Conservation (phyloP, 306 rosid genomes). For the Morella rubra region DNA sequence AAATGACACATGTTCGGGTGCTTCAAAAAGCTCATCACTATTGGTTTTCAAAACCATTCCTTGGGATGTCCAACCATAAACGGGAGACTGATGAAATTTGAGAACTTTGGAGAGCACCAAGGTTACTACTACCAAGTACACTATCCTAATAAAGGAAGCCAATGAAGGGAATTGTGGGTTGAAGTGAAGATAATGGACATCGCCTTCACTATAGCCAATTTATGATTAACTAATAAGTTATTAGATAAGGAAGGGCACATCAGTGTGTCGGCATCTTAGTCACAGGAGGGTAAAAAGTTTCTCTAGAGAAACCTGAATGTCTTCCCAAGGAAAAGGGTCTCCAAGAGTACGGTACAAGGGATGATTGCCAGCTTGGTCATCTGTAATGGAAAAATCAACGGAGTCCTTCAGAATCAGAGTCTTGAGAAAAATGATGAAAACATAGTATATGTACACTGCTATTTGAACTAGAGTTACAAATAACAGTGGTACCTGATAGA, state of each 20-base stretch:
- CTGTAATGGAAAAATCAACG: constrained; percentile 46
- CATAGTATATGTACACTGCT: constrained; percentile 15
- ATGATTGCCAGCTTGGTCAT: constrained; percentile 99
- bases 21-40: background rate
- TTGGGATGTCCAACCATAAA: background rate
- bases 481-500: constrained; percentile 71
- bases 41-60: constrained; percentile 9
- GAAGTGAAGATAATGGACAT: constrained; percentile 13
- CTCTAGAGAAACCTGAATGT: constrained; percentile 67
- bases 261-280: constrained; percentile 15
- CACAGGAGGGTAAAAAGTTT: constrained; percentile 9
- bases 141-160: background rate
- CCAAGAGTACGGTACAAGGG: constrained; percentile 96
- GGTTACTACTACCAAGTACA: background rate
- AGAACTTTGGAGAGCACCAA: background rate
- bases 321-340: constrained; percentile 87
- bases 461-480: constrained; percentile 20
- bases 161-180: background rate
- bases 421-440: constrained; percentile 7
- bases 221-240: constrained; percentile 11
- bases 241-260: background rate
- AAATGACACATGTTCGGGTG: background rate
- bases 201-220: background rate
- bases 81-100: background rate
- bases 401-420: constrained; percentile 24